Conservation (phyloP, 352 stramenopile species). For the Phytopythium chamaehyphon region DNA sequence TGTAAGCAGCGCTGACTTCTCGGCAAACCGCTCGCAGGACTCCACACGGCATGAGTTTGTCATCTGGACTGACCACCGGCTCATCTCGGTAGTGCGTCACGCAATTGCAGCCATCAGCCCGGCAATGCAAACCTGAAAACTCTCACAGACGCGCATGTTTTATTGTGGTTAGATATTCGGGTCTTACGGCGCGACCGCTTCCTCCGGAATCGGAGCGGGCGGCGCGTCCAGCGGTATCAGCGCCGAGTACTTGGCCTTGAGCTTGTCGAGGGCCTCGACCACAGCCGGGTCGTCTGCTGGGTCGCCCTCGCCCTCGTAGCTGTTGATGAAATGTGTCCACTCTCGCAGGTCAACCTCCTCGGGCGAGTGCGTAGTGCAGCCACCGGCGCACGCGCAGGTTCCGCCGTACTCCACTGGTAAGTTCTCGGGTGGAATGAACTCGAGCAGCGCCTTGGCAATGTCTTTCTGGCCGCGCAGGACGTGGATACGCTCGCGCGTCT, state of each 20-base stretch:
- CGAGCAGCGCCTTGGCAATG: constrained; percentile 61
- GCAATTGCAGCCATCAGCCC: no score
- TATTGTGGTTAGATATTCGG: background rate
- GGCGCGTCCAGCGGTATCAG: constrained; percentile 21
- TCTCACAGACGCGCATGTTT: background rate
- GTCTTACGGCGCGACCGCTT: background rate
- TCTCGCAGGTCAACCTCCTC: constrained; percentile 64
- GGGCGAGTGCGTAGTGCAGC: constrained; percentile 55
- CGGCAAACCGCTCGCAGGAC: no score
- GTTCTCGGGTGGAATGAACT: constrained; percentile 61
- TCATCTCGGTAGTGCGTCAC: no score
- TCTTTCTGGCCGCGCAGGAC: constrained; percentile 64
- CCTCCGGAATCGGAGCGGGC: constrained; percentile 6
- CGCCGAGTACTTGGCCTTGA: constrained; percentile 45
- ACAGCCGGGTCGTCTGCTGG: constrained; percentile 24
- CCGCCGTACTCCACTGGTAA: constrained; percentile 65
- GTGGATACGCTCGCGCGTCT: constrained; percentile 70
- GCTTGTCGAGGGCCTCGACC: constrained; percentile 29
- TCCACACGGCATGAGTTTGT: no score
- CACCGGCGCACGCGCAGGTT: constrained; percentile 51
- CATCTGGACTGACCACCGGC: no score
- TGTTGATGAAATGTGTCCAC: constrained; percentile 57
- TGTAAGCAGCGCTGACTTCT: no score
- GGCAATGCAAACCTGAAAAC: background rate
- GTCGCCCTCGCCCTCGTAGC: constrained; percentile 20